phyloP scores from a whole-genome alignment of 768 basidiomycete genomes.

The Leccinum subtestaceum region DNA sequence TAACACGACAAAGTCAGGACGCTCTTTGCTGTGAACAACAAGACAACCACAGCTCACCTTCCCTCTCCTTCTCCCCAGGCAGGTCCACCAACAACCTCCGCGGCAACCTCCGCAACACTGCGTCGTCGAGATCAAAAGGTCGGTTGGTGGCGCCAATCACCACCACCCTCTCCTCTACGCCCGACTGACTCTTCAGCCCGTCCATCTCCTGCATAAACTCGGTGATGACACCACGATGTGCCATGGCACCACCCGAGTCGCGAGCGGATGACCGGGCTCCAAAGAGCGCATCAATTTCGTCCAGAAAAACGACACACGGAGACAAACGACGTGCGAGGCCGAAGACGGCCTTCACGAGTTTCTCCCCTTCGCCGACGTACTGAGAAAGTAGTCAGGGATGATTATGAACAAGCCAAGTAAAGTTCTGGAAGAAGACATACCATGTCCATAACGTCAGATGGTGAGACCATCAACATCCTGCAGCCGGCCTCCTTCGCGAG shows the following conservation, averaged over 20 bases:
- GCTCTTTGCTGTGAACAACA: background rate
- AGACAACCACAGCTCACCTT: conserved; percentile 51
- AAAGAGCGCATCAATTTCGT: conserved; percentile 93
- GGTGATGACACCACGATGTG: conserved; percentile 85
- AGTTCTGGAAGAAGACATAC: conserved; percentile 38
- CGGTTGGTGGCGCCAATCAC: conserved; percentile 94
- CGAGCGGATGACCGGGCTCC: conserved; percentile 77
- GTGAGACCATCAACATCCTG: conserved; percentile 86
- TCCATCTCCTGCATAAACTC: conserved; percentile 99
- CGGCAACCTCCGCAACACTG: conserved; percentile 84
- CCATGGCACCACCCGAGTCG: conserved; percentile 75
- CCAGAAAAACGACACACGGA: conserved; percentile 91
- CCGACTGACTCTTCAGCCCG: conserved; percentile 61
- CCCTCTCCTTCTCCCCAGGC: conserved; percentile 80
- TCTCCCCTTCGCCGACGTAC: conserved; percentile 90
- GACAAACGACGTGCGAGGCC: conserved; percentile 80
- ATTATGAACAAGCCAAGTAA: background rate
- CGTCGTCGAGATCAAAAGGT: conserved; percentile 89
- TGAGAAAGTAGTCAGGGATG: conserved; percentile 26
- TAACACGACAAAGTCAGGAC: background rate
- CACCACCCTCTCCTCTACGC: conserved; percentile 73
- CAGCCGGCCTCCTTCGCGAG: conserved; percentile 93
- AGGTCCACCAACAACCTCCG: conserved; percentile 85
- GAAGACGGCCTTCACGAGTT: conserved; percentile 87
- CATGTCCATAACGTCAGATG: conserved; percentile 97